phyloP scores from a whole-genome alignment of 2,329 filamentous ascomycete species.

The Phoma sp. region DNA sequence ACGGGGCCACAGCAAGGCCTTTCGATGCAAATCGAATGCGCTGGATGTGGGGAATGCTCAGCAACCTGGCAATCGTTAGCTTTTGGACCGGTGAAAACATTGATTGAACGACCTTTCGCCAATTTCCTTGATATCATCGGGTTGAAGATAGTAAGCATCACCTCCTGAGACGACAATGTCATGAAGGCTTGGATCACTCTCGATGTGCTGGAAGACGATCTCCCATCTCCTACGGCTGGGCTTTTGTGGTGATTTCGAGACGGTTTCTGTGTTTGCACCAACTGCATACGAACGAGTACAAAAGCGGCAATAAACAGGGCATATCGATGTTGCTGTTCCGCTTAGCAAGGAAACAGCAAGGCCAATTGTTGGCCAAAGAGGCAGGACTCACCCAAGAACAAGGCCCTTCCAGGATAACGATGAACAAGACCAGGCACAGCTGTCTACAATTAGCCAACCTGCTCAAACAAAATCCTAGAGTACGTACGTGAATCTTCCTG shows the following conservation, averaged over 20 bases:
- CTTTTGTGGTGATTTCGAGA: slow-evolving; percentile 49
- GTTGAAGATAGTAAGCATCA: slow-evolving; percentile 64
- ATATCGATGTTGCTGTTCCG: slow-evolving; percentile 59
- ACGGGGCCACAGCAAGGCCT: slow-evolving; percentile 65
- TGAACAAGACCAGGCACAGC: slow-evolving; percentile 64
- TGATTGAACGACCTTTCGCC: slow-evolving; percentile 49
- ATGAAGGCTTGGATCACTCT: slow-evolving; percentile 54
- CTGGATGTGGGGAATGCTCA: slow-evolving; percentile 63
- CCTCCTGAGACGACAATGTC: slow-evolving; percentile 70
- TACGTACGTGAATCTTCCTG: slow-evolving; percentile 55
- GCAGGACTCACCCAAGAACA: slow-evolving; percentile 63
- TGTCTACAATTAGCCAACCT: slow-evolving; percentile 12
- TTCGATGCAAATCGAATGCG: slow-evolving; percentile 68
- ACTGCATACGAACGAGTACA: slow-evolving; percentile 68
- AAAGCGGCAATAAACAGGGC: slow-evolving; percentile 67
- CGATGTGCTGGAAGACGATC: slow-evolving; percentile 63
- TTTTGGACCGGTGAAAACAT: not conserved
- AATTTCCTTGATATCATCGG: slow-evolving; percentile 60
- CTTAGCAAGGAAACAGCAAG: not conserved
- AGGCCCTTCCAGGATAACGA: slow-evolving; percentile 67
- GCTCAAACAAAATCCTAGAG: not conserved
- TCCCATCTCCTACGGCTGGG: slow-evolving; percentile 60
- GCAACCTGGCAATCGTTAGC: slow-evolving; percentile 47
- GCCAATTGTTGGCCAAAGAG: not conserved
- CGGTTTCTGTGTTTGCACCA: slow-evolving; percentile 60